A percentile compares a stretch with the other conserved stretches of the same genome.
Evolutionary conservation across 2,329 filamentous ascomycete genomes (phyloP).

Genomic region (Dothidotthia symphoricarpi): DNA sequence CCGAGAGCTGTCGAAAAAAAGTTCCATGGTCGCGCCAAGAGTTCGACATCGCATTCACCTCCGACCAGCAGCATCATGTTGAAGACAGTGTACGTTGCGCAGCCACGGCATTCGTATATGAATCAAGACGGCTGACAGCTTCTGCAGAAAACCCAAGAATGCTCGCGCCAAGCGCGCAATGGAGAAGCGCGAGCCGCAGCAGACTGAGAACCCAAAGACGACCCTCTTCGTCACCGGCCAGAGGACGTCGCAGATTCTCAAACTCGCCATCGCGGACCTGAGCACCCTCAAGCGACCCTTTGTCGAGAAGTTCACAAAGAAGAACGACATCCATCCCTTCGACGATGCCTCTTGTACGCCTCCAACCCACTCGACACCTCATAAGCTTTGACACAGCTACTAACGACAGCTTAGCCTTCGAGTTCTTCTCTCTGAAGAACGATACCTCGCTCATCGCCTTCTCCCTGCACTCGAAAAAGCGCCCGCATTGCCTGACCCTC

Average conservation of each 20-base stretch:
- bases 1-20: slow-evolving; percentile 17
- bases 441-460: slow-evolving; percentile 85
- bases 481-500: slow-evolving; percentile 85
- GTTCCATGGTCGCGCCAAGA: slow-evolving; percentile 17
- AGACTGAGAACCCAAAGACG: slow-evolving; percentile 83
- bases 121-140: slow-evolving; percentile 1
- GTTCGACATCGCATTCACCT: slow-evolving; percentile 16
- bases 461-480: slow-evolving; percentile 85
- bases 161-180: slow-evolving; percentile 93
- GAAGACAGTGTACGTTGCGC: slow-evolving; percentile 29
- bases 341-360: slow-evolving; percentile 68
- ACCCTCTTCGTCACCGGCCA: slow-evolving; percentile 88
- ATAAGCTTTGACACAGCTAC: not conserved
- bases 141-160: slow-evolving; percentile 64
- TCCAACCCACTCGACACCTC: not conserved
- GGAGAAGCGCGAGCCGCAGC: slow-evolving; percentile 87
- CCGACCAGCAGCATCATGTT: slow-evolving; percentile 25
- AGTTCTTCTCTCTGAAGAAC: slow-evolving; percentile 97
- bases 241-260: slow-evolving; percentile 75
- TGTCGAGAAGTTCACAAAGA: slow-evolving; percentile 91
- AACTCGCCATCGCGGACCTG: slow-evolving; percentile 82
- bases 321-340: slow-evolving; percentile 93
- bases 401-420: slow-evolving; percentile 53
- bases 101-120: rapidly evolving
- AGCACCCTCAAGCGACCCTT: slow-evolving; percentile 80